Base-by-base conservation (phyloP, 129 eudicot species). In the Pittosporum tobira region DNA sequence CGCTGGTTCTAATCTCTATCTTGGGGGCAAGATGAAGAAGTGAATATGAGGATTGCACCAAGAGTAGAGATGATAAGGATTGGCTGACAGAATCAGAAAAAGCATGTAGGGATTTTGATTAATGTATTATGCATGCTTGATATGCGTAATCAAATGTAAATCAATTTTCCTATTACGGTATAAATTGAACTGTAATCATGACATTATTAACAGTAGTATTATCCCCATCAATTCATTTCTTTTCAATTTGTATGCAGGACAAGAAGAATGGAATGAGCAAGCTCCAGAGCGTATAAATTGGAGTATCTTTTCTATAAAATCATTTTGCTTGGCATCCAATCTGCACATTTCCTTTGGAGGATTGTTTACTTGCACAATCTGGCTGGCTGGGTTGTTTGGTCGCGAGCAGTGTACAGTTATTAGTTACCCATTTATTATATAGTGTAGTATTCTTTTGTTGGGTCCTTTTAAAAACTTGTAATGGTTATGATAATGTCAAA, bases 331-430 rank as follows among this genome's bases (percentile, higher is more conserved):
- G 53, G 28, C 27, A 48, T 31, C 60, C 37, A 48, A 49, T 55
- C 51, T 29, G 30, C 55, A 10, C 34, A 55, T 48, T 52, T 36
- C 59, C 18, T 59, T 70, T 63, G 73, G 73, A 75, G 49, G 73
- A 64, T 34, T 64, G 64, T 63, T 40, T 54, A 60, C 55, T 63
- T 64, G 52, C 61, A 42, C 36, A 30, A 56, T 44, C 14, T 64
- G 38, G 25, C 14, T 64, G 38, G 25, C 53, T 16, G 45, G 47
- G 40, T 43, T 59, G 36, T 27, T 48, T 48, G 67, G 15, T 15
- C 51, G 77, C n/a, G 48, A 73, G 81, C 60, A 59, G 47, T 81
- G 81, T 77, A 81, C 51, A 72, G 78, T 46, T 69, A 44, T 42
- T 25, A 72, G 78, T 46, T 69, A 44, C 48, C 30, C 63, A 48